These are phyloP conservation scores for Pelagophyceae sp. DNA, from an alignment of 352 stramenopile species.

Conservation along the genomic window DNA sequence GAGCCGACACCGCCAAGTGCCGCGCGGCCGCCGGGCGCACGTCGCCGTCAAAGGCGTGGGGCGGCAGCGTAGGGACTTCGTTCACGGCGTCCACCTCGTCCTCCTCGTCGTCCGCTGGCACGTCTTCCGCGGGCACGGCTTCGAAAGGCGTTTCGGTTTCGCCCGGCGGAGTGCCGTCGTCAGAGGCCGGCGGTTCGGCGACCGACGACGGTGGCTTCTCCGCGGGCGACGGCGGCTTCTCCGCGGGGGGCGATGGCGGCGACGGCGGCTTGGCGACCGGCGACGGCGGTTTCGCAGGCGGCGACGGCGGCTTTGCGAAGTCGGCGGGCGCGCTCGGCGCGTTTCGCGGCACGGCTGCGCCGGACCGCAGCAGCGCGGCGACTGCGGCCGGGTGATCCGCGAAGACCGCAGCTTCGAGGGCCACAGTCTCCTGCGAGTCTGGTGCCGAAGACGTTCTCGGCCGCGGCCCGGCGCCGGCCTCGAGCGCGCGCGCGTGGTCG, in stretches of 20 bases:
- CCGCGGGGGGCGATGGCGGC: not conserved
- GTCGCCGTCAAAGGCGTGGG: not conserved
- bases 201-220: too few species aligned
- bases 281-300: not conserved
- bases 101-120: not conserved
- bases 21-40: not conserved
- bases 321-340: too few species aligned
- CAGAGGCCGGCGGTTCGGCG: too few species aligned
- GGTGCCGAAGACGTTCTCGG: too few species aligned
- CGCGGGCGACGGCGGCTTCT: too few species aligned
- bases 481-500: not conserved
- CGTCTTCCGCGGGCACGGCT: not conserved
- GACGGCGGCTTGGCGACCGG: too few species aligned
- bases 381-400: not conserved
- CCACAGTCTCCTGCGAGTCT: too few species aligned
- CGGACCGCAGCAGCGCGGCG: not conserved
- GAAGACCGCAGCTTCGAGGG: not conserved
- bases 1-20: not conserved
- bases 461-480: not conserved
- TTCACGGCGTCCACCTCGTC: not conserved
- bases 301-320: not conserved
- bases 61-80: not conserved
- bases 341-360: too few species aligned
- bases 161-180: not conserved
- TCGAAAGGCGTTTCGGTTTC: not conserved